Evolutionary conservation across 768 basidiomycete species (phyloP).

Genomic region (Lyophyllum decastes): DNA sequence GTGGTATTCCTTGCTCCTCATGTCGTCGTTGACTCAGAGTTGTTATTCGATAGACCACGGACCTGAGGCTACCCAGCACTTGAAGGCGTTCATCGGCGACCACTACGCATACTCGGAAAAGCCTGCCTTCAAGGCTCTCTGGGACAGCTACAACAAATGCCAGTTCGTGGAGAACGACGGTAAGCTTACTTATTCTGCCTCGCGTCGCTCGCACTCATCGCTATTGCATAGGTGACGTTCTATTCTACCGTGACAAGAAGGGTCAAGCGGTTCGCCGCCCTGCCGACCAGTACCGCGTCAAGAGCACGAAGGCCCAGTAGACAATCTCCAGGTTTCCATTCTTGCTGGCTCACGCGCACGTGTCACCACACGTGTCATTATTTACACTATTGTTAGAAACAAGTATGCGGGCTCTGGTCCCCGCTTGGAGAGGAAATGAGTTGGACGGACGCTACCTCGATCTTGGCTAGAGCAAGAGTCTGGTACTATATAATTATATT

Average conservation of each 20-base stretch:
- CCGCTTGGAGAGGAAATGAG: too few species aligned
- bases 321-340: too few species aligned
- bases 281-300: slow-evolving; percentile 20
- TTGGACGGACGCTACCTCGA: too few species aligned
- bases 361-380: too few species aligned
- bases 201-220: neutral
- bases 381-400: too few species aligned
- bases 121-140: slow-evolving; percentile 48
- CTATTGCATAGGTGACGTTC: slow-evolving; percentile 32
- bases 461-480: too few species aligned
- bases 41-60: slow-evolving; percentile 50
- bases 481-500: too few species aligned
- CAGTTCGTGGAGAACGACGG: slow-evolving; percentile 62
- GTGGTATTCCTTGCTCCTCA: slow-evolving; percentile 10
- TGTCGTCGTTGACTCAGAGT: too few species aligned
- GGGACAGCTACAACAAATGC: slow-evolving; percentile 56
- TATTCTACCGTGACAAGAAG: slow-evolving; percentile 47
- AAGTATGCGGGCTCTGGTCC: too few species aligned
- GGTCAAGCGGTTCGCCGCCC: slow-evolving; percentile 38
- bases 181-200: slow-evolving; percentile 7
- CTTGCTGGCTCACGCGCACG: too few species aligned
- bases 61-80: slow-evolving; percentile 47
- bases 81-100: slow-evolving; percentile 50
- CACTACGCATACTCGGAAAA: slow-evolving; percentile 46
- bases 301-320: slow-evolving; percentile 7